Conservation (phyloP, 371 early-diverging fungal genomes). For the Synchytrium microbalum region DNA sequence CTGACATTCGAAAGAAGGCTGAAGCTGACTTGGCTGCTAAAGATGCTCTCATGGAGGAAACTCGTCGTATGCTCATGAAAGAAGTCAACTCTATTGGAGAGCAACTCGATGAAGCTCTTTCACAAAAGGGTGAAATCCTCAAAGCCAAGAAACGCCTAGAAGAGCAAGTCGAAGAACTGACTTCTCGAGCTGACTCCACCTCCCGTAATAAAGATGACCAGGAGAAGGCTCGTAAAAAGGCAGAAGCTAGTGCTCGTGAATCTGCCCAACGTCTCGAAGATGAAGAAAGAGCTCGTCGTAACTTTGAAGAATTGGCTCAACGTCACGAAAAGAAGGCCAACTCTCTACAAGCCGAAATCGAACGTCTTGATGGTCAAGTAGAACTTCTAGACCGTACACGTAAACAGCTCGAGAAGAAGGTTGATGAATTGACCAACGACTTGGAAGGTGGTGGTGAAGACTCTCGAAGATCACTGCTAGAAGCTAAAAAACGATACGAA, state of each 20-base stretch:
- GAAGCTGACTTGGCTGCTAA: constrained; percentile 60
- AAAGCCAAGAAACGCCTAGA: constrained; percentile 57
- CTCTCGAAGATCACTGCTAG: constrained; percentile 44
- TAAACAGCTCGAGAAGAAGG: constrained; percentile 57
- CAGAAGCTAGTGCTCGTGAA: constrained; percentile 45
- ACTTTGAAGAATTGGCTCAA: constrained; percentile 64
- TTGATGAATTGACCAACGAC: constrained; percentile 56
- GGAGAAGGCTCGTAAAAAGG: constrained; percentile 55
- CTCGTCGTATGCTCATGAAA: constrained; percentile 57
- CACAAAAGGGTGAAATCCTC: constrained; percentile 43
- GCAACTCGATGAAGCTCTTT: constrained; percentile 55
- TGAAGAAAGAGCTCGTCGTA: constrained; percentile 52
- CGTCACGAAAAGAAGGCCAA: constrained; percentile 73
- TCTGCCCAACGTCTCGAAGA: constrained; percentile 57
- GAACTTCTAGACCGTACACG: constrained; percentile 51
- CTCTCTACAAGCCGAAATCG: constrained; percentile 55
- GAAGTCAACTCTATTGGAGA: constrained; percentile 71
- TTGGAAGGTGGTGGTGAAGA: constrained; percentile 49
- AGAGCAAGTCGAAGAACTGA: constrained; percentile 51
- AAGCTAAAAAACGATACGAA: constrained; percentile 52
- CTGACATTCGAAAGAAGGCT: constrained; percentile 50
- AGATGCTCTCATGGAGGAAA: constrained; percentile 64
- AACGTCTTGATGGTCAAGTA: constrained; percentile 52
- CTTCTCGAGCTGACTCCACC: constrained; percentile 44
- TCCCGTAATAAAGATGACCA: constrained; percentile 58